Conservation (phyloP, 2,329 filamentous ascomycete genomes). For the Talaromyces verruculosus region DNA sequence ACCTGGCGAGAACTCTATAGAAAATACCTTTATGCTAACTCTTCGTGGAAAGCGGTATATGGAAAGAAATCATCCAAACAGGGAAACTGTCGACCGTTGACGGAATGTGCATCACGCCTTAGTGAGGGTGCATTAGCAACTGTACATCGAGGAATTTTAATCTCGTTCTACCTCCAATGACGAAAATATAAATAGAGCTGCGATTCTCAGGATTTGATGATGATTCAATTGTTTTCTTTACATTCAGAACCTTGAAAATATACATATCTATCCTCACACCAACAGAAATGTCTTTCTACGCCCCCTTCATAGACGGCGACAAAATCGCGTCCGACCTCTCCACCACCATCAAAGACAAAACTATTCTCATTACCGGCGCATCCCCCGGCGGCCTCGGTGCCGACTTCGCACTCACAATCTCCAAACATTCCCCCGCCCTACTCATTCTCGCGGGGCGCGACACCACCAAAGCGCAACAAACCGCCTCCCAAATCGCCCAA, state of each 20-base stretch:
- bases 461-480: constrained; percentile 34
- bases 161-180: too few species aligned
- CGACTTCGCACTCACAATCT: constrained; percentile 37
- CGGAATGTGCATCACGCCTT: background rate
- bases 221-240: background rate
- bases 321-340: constrained; percentile 27
- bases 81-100: background rate
- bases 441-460: constrained; percentile 46
- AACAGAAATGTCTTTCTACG: constrained; percentile 11
- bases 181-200: background rate
- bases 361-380: constrained; percentile 45
- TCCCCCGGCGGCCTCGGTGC: constrained; percentile 41
- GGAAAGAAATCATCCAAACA: background rate
- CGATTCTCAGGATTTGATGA: background rate
- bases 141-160: background rate
- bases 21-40: background rate
- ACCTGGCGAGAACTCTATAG: too few species aligned
- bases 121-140: background rate
- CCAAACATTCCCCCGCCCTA: constrained; percentile 33
- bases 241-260: background rate
- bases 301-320: constrained; percentile 21
- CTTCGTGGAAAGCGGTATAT: background rate
- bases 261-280: background rate
- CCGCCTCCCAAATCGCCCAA: constrained; percentile 28
- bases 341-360: constrained; percentile 29